Conservation (phyloP, 2,329 filamentous ascomycete genomes). For the Cercospora citrullina region DNA sequence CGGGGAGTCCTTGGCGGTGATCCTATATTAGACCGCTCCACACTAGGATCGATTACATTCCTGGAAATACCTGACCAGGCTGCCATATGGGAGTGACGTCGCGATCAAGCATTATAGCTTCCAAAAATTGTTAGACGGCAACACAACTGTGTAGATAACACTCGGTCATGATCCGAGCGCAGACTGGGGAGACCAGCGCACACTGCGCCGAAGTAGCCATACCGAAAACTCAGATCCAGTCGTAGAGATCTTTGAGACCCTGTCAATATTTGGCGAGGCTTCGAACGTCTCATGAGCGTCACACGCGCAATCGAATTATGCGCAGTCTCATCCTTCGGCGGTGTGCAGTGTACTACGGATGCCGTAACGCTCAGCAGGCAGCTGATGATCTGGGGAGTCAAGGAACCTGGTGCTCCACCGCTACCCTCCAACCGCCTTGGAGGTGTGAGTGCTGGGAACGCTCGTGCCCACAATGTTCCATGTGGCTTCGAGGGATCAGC, state of each 20-base stretch:
- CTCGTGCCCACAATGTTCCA: neutral
- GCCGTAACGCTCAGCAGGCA: neutral
- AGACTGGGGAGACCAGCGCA: neutral
- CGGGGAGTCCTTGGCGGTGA: neutral
- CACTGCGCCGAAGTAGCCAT: neutral
- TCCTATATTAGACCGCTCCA: neutral
- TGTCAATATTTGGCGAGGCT: neutral
- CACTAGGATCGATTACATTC: neutral
- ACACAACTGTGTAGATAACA: neutral
- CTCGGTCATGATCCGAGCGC: neutral
- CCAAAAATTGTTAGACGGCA: neutral
- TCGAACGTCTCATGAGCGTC: neutral
- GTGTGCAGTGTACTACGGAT: neutral
- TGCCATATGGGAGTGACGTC: neutral
- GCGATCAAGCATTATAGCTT: neutral
- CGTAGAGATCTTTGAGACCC: neutral
- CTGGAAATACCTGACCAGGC: neutral
- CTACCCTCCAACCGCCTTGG: neutral
- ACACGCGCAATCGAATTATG: neutral
- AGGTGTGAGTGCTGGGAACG: neutral
- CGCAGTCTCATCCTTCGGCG: neutral
- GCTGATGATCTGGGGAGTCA: neutral
- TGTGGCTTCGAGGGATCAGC: neutral
- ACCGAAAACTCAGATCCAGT: neutral
- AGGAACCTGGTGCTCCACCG: neutral